Percentiles rank a stretch among this genome's conserved stretches.
phyloP scores from a whole-genome alignment of 306 rosid genomes.

The Gastrolobium villosum region DNA sequence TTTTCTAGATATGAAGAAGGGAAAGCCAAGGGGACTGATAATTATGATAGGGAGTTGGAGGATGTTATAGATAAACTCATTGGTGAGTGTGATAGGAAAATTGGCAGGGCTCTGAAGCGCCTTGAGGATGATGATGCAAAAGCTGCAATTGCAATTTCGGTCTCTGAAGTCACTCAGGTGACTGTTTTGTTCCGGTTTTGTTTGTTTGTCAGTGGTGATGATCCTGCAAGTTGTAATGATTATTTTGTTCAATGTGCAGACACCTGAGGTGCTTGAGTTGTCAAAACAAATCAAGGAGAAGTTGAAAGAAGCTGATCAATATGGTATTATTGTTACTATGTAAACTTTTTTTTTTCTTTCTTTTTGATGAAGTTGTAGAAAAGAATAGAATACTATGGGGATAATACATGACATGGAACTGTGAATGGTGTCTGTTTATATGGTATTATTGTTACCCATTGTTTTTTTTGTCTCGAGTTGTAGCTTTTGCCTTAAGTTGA shows the following conservation, averaged over 20 bases:
- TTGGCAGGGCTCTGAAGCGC: constrained; percentile 90
- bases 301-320: constrained; percentile 91
- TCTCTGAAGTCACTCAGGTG: constrained; percentile 95
- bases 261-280: constrained; percentile 81
- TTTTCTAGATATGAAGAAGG: constrained; percentile 87
- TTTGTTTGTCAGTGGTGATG: background rate
- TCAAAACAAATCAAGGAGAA: constrained; percentile 87
- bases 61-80: constrained; percentile 96
- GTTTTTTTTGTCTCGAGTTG: constrained; percentile 16
- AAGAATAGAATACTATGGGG: background rate
- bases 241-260: constrained; percentile 63
- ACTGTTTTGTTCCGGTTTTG: background rate
- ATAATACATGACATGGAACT: background rate
- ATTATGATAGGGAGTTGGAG: constrained; percentile 94
- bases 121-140: constrained; percentile 99
- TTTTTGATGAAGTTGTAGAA: background rate
- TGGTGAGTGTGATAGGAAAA: constrained; percentile 96
- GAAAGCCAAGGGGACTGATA: constrained; percentile 73
- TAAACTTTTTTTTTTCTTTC: background rate
- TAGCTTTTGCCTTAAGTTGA: constrained; percentile 30
- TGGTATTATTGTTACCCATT: background rate
- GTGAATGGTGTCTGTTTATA: background rate
- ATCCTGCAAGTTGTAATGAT: background rate
- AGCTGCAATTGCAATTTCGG: constrained; percentile 98
- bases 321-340: constrained; percentile 60